Base-by-base conservation (phyloP, 1,139 yeast genomes). In the Suhomyces wounanorum region DNA sequence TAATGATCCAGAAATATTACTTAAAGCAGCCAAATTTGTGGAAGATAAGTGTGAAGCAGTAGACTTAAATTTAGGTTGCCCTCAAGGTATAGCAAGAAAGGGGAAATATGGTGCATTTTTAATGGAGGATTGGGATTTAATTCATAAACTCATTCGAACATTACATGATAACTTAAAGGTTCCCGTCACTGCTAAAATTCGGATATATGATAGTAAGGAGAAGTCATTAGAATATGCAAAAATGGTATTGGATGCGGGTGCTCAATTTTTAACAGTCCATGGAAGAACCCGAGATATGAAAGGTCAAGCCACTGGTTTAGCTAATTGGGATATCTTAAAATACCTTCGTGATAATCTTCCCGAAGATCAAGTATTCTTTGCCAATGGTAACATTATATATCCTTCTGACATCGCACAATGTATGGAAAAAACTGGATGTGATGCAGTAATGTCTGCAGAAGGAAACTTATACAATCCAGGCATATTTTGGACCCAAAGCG, bases 401-500 rank as follows among this genome's bases (percentile, higher is more conserved):
- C 89, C 95, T 0, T 86, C 85, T 47, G 97, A 94, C 64, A 73
- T 91, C 17, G 70, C 75, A 1, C 75, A 95, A 55, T 89, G 97
- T 66, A 64, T 82, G 30, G 77, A 77, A 1, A 78, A 73, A 18
- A 83, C 89, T 1, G 72, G 71, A 0, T 87, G 95, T 58, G 97
- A 95, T 70, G 97, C 94, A 0, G 95, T 94, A 18, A 95, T 95
- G 99, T 86, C 96, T 42, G 99, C 99, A 0, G 99, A 95, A 67
- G 97, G 97, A 0, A 91, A 91, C 63, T 73, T 95, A 42, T 89
- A 87, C 69, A 95, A 95, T 61, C 99, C 99, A 0, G 98, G 96
- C 3, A 83, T 92, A 0, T 94, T 95, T 65, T 82, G 86, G 85
- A 77, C 83, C 0, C 65, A 70, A 47, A 57, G 65, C 10, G 64